Evolutionary conservation across 2,329 filamentous ascomycete species (phyloP), one percentile per base, ranked within the genome.

Genomic region (Cladobotryum protrusum): DNA sequence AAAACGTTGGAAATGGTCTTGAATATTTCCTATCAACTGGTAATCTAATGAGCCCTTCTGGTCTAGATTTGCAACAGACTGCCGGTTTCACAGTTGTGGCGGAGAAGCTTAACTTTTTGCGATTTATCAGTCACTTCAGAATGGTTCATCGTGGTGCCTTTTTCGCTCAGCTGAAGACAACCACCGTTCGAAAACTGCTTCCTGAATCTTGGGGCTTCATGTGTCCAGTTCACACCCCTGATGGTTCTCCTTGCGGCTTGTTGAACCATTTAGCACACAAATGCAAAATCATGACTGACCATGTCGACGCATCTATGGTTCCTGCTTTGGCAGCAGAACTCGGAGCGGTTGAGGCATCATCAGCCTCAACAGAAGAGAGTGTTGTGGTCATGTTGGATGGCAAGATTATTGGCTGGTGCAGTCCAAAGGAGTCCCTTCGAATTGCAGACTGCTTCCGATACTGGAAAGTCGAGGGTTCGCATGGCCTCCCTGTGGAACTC

Each of bases 101-200:
- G 3, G 93, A 99, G 67, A 97, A 97, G 77, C 92, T 99, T 66
- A 99, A 99, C 73, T 99, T 97, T 67, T 83, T 95, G 63, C 89
- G 93, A 61, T 99, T 97, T 73, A 95, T 99, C 72, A 93, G 89
- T 68, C 93, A 99, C 69, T 99, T 99, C 79, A 87, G 93, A 58
- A 96, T 96, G 90, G 89, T 99, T 51, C 93, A 99, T 73, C 84
- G 93, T 83, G 93, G 93, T 76, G 93, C 89, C 65, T 99, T 99
- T 79, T 99, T 99, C 67, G 93, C 93, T 3, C 89, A 97, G 66
- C 72, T 99, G 56, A 97, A 96, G 72, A 99, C 93, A 0, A 99
- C 93, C 0, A 93, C 93, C 0, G 93, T 99, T 45, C 83, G 93
- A 73, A 99, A 97, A 69, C 75, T 99, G 59, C 73, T 97, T 17